Conservation (phyloP, 2,329 filamentous ascomycete genomes). For the Rhynchosporium agropyri region DNA sequence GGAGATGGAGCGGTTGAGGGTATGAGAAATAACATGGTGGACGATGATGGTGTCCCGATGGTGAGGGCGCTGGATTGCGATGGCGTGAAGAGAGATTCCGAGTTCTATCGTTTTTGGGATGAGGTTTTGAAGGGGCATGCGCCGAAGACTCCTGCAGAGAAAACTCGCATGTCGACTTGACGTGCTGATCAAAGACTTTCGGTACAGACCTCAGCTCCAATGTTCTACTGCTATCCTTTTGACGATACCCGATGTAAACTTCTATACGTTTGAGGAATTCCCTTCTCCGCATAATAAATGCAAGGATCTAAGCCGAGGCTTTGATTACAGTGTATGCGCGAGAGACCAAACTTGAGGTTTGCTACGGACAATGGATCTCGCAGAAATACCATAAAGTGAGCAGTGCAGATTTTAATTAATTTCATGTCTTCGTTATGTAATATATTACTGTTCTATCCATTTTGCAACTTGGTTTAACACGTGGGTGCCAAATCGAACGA, state of each 20-base stretch:
- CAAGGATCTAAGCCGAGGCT: no score
- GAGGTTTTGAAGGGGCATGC: conserved; percentile 18
- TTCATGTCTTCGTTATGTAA: background rate
- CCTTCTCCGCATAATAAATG: no score
- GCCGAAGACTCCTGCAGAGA: background rate
- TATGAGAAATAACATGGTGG: background rate
- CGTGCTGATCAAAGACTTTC: background rate
- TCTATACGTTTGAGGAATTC: no score
- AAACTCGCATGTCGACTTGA: background rate
- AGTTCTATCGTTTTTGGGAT: conserved; percentile 23
- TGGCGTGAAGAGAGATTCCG: conserved; percentile 10
- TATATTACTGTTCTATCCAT: background rate
- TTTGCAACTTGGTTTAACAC: conserved; percentile 31
- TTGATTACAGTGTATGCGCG: no score
- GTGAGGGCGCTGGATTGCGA: background rate
- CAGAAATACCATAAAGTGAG: no score
- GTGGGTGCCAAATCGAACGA: conserved; percentile 43
- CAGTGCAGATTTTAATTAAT: no score
- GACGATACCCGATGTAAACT: no score
- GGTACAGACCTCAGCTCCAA: no score
- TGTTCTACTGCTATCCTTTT: no score
- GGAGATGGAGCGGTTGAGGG: background rate
- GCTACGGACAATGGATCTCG: no score
- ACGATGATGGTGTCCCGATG: conserved; percentile 5
- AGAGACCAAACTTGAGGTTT: no score